Evolutionary conservation across 352 stramenopile species (phyloP).

Genomic region (Pythium volutum): DNA sequence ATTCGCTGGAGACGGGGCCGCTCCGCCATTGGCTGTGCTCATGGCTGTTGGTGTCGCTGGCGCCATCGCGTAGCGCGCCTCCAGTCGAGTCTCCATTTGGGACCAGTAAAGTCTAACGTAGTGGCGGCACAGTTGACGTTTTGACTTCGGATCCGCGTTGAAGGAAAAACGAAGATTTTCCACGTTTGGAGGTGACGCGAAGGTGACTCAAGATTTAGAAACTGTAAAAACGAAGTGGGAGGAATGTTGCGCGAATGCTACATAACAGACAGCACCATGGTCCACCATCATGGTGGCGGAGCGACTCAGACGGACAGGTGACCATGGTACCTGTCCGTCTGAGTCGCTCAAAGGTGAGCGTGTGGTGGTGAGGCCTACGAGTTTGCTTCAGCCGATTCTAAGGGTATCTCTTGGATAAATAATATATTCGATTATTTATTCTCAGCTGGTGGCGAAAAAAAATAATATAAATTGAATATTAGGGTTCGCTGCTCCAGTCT

Average conservation of each 20-base stretch:
- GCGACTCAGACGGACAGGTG: background rate
- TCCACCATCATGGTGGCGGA: background rate
- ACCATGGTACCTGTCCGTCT: background rate
- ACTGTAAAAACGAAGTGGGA: background rate
- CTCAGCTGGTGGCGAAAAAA: too few relatives aligned
- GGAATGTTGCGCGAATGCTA: background rate
- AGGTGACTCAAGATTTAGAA: background rate
- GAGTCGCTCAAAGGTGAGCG: too few relatives aligned
- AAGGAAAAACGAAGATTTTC: conserved; percentile 4
- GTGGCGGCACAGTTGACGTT: background rate
- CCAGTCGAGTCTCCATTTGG: background rate
- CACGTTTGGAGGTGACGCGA: background rate
- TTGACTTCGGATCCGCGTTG: background rate
- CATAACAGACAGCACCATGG: background rate
- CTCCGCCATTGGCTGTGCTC: background rate
- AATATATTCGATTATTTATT: too few relatives aligned
- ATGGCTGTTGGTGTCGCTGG: background rate
- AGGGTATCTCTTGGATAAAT: too few relatives aligned
- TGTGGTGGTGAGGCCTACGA: too few relatives aligned
- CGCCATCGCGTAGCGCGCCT: conserved; percentile 3
- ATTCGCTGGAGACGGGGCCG: background rate
- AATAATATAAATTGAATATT: too few relatives aligned
- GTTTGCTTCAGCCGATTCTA: too few relatives aligned
- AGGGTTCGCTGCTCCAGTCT: too few relatives aligned
- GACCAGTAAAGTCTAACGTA: too few relatives aligned